phyloP scores from a whole-genome alignment of 108 stramenopile species.

The Cylindrotheca closterium region DNA sequence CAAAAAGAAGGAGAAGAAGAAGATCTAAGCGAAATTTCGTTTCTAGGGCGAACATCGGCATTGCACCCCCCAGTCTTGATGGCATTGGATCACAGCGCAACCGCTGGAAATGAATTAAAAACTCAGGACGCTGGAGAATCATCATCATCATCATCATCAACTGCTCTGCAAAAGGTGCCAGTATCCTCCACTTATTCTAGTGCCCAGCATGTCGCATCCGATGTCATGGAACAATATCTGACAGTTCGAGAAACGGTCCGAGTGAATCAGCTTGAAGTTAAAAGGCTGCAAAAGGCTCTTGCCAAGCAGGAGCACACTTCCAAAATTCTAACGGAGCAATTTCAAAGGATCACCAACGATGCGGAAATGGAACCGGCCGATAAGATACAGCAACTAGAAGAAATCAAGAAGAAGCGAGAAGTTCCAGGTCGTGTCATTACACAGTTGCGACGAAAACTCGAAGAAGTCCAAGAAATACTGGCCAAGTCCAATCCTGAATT shows the following conservation, averaged over 20 bases:
- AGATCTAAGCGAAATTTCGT: too few relatives aligned
- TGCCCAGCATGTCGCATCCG: conserved; percentile 10
- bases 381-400: conserved; percentile 7
- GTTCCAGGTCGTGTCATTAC: conserved; percentile 23
- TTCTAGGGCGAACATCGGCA: too few relatives aligned
- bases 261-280: conserved; percentile 12
- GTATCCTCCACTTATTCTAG: too few relatives aligned
- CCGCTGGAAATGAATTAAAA: conserved; percentile 3
- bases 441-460: conserved; percentile 20
- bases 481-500: conserved; percentile 1
- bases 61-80: conserved; percentile 40
- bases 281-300: conserved; percentile 17
- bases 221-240: conserved; percentile 22
- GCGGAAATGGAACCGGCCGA: conserved; percentile 6
- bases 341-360: background rate
- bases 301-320: conserved; percentile 4
- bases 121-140: background rate
- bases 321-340: background rate
- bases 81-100: background rate
- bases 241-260: conserved; percentile 23
- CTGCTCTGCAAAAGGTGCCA: too few relatives aligned
- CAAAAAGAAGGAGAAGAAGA: background rate
- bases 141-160: too few relatives aligned
- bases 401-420: conserved; percentile 10
- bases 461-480: background rate